phyloP scores from a whole-genome alignment of 2,329 filamentous ascomycete species.

The Rugonectria rugulosa region DNA sequence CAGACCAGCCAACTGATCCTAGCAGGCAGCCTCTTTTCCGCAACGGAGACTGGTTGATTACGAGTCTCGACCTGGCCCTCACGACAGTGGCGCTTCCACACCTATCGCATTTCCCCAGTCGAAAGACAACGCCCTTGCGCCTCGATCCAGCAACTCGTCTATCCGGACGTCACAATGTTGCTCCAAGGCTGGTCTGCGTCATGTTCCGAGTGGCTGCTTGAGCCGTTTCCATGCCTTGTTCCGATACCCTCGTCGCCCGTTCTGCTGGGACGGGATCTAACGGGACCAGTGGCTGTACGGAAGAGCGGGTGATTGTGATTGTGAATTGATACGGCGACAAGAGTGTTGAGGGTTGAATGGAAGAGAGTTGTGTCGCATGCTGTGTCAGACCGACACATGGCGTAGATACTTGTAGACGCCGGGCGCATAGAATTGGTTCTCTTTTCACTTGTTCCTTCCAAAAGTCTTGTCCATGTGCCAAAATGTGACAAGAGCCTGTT shows the following conservation, averaged over 20 bases:
- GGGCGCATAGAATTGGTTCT: too few relatives aligned
- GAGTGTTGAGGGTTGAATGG: too few relatives aligned
- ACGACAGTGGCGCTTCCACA: constrained; percentile 11
- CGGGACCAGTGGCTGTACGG: constrained; percentile 2
- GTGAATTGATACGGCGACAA: neutral
- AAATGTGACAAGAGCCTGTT: too few relatives aligned
- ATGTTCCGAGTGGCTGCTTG: constrained; percentile 24
- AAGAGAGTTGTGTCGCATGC: too few relatives aligned
- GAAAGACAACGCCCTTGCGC: constrained; percentile 5
- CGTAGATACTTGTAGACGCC: too few relatives aligned
- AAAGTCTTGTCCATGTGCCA: too few relatives aligned
- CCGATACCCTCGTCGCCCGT: constrained; percentile 26
- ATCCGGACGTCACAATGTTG: constrained; percentile 2
- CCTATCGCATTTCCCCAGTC: neutral
- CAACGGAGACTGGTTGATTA: constrained; percentile 1
- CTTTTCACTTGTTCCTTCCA: too few relatives aligned
- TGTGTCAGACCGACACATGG: too few relatives aligned
- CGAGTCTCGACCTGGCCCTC: neutral
- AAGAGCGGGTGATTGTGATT: constrained; percentile 1
- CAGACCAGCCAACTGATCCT: constrained; percentile 27
- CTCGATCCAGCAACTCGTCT: constrained; percentile 31
- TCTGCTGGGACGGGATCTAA: constrained; percentile 27
- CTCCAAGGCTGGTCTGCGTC: constrained; percentile 19
- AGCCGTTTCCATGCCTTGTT: constrained; percentile 11
- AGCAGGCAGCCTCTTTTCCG: constrained; percentile 26